phyloP scores from a whole-genome alignment of 352 stramenopile species.

The Phytopythium ostracodes region DNA sequence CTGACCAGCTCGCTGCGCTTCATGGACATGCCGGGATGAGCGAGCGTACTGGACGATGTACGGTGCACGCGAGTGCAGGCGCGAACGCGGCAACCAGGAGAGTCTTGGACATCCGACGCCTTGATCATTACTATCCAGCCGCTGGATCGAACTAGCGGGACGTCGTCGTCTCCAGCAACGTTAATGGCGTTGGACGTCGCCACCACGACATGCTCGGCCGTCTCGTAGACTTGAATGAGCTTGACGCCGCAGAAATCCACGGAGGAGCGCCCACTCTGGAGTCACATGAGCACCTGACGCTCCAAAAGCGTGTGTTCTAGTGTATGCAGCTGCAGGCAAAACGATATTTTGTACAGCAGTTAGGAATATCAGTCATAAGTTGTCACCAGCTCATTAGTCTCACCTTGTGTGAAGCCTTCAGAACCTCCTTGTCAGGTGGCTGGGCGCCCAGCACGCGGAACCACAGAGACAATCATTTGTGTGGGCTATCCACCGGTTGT shows the following conservation, averaged over 20 bases:
- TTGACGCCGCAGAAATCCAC: neutral
- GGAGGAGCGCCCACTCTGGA: neutral
- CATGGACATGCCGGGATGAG: neutral
- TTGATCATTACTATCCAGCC: neutral
- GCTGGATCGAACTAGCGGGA: neutral
- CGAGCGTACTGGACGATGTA: neutral
- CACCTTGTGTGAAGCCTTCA: slow-evolving; percentile 1
- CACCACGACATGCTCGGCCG: neutral
- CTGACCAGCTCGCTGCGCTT: neutral
- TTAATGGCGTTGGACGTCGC: neutral
- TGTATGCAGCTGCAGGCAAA: neutral
- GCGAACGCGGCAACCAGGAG: neutral
- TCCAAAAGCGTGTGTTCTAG: neutral
- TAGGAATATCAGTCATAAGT: too few species aligned
- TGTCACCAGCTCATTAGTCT: neutral
- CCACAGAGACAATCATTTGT: neutral
- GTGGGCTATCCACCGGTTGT: neutral
- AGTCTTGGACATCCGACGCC: neutral
- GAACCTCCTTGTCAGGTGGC: neutral
- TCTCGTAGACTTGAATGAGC: slow-evolving; percentile 3
- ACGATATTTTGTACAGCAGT: too few species aligned
- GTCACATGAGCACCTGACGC: neutral
- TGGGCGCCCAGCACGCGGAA: neutral
- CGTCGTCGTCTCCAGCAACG: neutral
- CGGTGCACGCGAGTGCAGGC: neutral